Evolutionary conservation across 202 grass and related monocot species (phyloP), one percentile per base, ranked within the genome.

Genomic region (Panicum virgatum): DNA sequence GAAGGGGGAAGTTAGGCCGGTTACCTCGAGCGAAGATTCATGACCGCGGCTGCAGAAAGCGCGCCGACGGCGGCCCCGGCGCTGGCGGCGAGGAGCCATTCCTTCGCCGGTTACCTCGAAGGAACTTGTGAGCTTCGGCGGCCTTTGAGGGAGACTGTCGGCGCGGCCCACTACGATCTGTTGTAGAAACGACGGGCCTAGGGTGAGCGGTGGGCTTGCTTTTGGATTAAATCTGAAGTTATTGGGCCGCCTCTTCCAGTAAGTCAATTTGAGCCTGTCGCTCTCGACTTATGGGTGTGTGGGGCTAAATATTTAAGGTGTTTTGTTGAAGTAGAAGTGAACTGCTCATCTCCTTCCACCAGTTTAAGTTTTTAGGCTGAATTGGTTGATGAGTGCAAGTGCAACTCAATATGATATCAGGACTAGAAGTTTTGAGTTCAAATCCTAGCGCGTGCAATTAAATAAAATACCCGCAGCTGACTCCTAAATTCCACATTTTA

Each of bases 21-120:
- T 83, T 77, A 96, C 93, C 91, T 91, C 6, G 93, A 87, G 59
- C 89, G 30, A 58, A 86, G 34, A 5, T 44, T 84, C 34, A 90
- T 74, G 44, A 92, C 3, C 50, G 83, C 69, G 1, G 89, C 54
- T 4, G 83, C 62, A 7, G 90, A 87, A 60, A 98, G 54, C 44
- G 87, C 94, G 16, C 92, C 90, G 37, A 93, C 66, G n/a, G 81
- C 68, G 11, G 85, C 91, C 39, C 90, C 85, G 14, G 79, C 71
- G 8, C 77, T 86, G 57, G 80, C 75, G n/a, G 88, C 85, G 43
- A 96, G 77, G 22, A 90, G 82, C 81, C 87, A 91, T 72, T 90
- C 81, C 85, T 72, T 90, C 59, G 89, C 89, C 63, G 83, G 79
- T 30, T 20, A 19, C 3, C 68, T 66, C 40, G 39, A 63, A 34